Base-by-base conservation (phyloP, 2,329 filamentous ascomycete species). In the Botrytis byssoidea region DNA sequence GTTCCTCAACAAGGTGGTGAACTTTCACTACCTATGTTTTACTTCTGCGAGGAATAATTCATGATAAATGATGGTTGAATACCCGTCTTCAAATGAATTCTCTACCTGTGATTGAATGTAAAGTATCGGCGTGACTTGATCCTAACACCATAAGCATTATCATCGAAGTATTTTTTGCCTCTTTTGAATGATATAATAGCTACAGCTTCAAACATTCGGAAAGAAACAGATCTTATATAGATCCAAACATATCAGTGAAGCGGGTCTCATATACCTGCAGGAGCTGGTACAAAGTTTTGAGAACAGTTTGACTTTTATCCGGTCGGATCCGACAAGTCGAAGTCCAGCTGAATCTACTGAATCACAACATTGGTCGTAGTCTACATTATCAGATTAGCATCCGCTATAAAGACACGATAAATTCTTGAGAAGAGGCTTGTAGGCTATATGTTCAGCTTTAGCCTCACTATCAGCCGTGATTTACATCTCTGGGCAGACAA, bases 391-490 rank as follows among this genome's bases (percentile, higher is more conserved):
- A 25, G 2, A n/a, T 63, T 16, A 16, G 6, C 22, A 16, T 7
- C 1, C 8, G 12, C 4, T 3, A 3, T 18, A 2, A 5, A n/a
- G 6, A n/a, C 14, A n/a, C 40, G 1, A 40, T n/a, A n/a, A 0
- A n/a, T n/a, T n/a, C 35, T 0, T 10, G 1, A 16, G 12, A 12
- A 40, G 25, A 40, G 14, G 40, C 9, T 18, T 18, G 6, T 9
- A 22, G 0, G 35, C 25, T 40, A 7, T 4, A n/a, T 2, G 14
- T n/a, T n/a, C n/a, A 25, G 22, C 35, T 40, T 40, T 63, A n/a
- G 22, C 22, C 59, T 61, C 35, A 8, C 5, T 61, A 22, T 37
- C 35, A 37, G 22, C 20, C 32, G 22, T 37, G 25, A 8, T 8
- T 16, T n/a, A 40, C 22, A 7, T 8, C 22, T n/a, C 10, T 22